Base-by-base conservation (phyloP, 2,329 filamentous ascomycete genomes). In the Ophiostoma triangulosporum region DNA sequence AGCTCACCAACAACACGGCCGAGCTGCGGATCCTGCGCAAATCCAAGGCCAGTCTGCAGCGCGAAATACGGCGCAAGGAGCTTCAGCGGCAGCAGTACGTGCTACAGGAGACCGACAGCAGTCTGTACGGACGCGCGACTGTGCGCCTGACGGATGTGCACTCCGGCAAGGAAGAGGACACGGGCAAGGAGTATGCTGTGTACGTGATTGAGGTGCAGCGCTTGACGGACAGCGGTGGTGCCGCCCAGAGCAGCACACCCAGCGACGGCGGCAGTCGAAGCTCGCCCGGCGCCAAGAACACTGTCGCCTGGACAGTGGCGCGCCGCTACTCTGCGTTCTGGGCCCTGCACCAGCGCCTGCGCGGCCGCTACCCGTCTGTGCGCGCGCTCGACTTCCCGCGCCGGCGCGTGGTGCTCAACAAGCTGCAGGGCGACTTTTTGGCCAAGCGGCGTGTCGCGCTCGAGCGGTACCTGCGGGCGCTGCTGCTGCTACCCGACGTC, bases 61-160 rank as follows among this genome's bases (percentile, higher is more conserved):
- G 93, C 59, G 93, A 98, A 66, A 89, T 97, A 53, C 80, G 88
- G 54, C 82, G 90, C 32, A 98, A 97, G 65, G 91, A 97, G 67
- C 78, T 98, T 63, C 93, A 98, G 65, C 80, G 90, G 51, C 93
- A 95, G 66, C 94, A 98, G 65, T 98, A 98, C 62, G 88, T 95
- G 46, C 82, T 97, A 7, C 93, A 98, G 68, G 93, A 98, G 68
- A 96, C 89, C 64, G 94, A 98, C 65, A 98, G 95, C 66, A 95
- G 89, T 66, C 74, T 98, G 24, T 97, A 95, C 63, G 93, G 93
- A 2, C 86, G 91, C 17, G 91, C 93, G 2, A 88, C 82, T 0
- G 81, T 97, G 61, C 85, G 80, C 61, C 96, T 98, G 64, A 93
- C 93, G 63, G 88, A 87, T 0, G 90, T 95, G 52, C 88, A 95